These are phyloP conservation scores for Penicillium sp. DNA, from an alignment of 2,329 filamentous ascomycete species.

Conservation along the genomic window DNA sequence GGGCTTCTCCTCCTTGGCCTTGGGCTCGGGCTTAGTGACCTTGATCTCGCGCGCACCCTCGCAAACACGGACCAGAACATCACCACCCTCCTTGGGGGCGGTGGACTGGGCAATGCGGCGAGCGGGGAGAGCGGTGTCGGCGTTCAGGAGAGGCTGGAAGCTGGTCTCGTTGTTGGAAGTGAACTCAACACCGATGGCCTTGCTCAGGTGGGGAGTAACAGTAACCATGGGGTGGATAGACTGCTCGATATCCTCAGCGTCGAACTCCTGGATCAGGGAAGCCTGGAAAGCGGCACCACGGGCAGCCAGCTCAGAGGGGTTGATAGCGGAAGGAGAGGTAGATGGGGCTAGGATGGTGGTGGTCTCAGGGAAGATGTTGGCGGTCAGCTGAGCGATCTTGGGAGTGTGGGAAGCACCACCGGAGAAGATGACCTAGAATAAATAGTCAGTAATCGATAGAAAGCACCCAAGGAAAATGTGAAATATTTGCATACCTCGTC, in stretches of 20 bases:
- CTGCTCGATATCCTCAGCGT: constrained; percentile 90
- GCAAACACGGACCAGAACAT: constrained; percentile 83
- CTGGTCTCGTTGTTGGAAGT: constrained; percentile 63
- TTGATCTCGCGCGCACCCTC: constrained; percentile 93
- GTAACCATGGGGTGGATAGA: constrained; percentile 95
- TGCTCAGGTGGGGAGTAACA: constrained; percentile 84
- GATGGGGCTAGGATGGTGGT: constrained; percentile 82
- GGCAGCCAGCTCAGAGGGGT: constrained; percentile 87
- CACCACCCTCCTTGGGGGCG: constrained; percentile 77
- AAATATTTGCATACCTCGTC: constrained; percentile 61
- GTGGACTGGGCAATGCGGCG: constrained; percentile 80
- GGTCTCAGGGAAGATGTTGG: constrained; percentile 76
- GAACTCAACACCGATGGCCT: constrained; percentile 84
- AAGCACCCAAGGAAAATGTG: not conserved
- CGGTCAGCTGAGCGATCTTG: constrained; percentile 81
- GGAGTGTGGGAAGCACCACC: constrained; percentile 93
- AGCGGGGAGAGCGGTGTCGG: constrained; percentile 88
- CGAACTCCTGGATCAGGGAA: constrained; percentile 91
- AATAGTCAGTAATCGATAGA: not conserved
- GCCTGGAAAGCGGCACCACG: constrained; percentile 95
- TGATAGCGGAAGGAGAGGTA: constrained; percentile 76
- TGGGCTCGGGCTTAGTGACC: constrained; percentile 83
- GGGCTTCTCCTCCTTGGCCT: constrained; percentile 66
- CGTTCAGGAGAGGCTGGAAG: constrained; percentile 79
- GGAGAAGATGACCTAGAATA: constrained; percentile 74